phyloP scores from a whole-genome alignment of 2,329 filamentous ascomycete species.

The Xylaria sp. region DNA sequence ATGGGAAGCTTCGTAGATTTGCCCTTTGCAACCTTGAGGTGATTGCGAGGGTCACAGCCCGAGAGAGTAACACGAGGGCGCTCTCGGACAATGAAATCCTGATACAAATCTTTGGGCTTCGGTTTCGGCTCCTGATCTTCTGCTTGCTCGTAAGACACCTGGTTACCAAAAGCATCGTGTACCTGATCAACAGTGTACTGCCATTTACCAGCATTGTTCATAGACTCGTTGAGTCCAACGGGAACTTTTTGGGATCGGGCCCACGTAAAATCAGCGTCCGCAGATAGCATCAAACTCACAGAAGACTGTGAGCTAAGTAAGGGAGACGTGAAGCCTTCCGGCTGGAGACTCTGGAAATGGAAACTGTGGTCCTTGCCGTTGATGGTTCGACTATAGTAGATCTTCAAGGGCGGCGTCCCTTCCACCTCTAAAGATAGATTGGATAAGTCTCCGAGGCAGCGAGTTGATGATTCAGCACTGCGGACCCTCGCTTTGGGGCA shows the following conservation, averaged over 20 bases:
- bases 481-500: slow-evolving; percentile 85
- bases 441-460: slow-evolving; percentile 89
- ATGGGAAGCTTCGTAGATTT: slow-evolving; percentile 75
- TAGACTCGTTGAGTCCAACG: slow-evolving; percentile 90
- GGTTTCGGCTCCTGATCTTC: slow-evolving; percentile 75
- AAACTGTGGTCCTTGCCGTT: slow-evolving; percentile 86
- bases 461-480: slow-evolving; percentile 68
- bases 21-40: slow-evolving; percentile 85
- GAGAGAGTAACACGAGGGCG: slow-evolving; percentile 77
- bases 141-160: slow-evolving; percentile 75
- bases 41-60: slow-evolving; percentile 81
- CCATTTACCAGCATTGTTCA: slow-evolving; percentile 83
- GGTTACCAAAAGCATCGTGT: slow-evolving; percentile 88
- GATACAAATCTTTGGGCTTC: slow-evolving; percentile 72
- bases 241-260: slow-evolving; percentile 77
- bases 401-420: slow-evolving; percentile 89
- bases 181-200: slow-evolving; percentile 92
- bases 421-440: slow-evolving; percentile 84
- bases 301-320: slow-evolving; percentile 70
- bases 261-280: slow-evolving; percentile 80
- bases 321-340: slow-evolving; percentile 84
- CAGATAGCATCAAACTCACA: slow-evolving; percentile 65
- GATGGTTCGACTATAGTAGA: slow-evolving; percentile 89
- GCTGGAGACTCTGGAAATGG: slow-evolving; percentile 92
- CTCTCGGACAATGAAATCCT: slow-evolving; percentile 86